Conservation (phyloP, 2,329 filamentous ascomycete species). For the Phaeophleospora eucalypticola region DNA sequence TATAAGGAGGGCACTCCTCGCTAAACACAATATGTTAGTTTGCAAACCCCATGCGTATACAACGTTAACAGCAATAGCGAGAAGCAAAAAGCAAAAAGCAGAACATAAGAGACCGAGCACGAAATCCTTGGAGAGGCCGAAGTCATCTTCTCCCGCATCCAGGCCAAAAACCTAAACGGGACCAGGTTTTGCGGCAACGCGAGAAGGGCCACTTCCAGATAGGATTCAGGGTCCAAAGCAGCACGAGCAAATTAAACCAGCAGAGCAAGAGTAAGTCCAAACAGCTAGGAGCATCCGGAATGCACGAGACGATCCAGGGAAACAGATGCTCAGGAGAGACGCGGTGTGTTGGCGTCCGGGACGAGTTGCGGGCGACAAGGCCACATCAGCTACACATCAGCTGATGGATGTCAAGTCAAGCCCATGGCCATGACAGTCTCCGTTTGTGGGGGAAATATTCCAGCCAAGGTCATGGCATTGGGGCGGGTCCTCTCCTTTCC, state of each 20-base stretch:
- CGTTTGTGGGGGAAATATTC: no score
- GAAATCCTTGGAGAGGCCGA: no score
- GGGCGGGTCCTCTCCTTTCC: no score
- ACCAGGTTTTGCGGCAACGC: no score
- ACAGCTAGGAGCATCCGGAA: no score
- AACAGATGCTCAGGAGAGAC: not conserved
- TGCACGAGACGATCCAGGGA: not conserved
- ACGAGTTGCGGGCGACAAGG: constrained; percentile 1
- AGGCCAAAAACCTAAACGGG: no score
- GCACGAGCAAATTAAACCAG: no score
- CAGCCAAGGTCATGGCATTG: no score
- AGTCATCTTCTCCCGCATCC: no score
- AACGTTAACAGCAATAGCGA: constrained; percentile 1
- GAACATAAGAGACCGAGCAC: constrained; percentile 4
- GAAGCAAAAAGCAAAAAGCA: constrained; percentile 7
- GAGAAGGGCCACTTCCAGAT: no score
- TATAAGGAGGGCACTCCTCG: constrained; percentile 26
- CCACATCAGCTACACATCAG: constrained; percentile 6
- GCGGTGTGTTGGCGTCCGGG: not conserved
- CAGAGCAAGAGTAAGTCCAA: no score
- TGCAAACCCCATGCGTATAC: constrained; percentile 7
- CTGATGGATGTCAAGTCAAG: constrained; percentile 6
- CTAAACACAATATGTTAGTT: constrained; percentile 28
- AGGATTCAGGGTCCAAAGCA: no score
- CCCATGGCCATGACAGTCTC: not conserved